Conservation (phyloP, 169 alveolate genomes). For the Plasmodium ovale region DNA sequence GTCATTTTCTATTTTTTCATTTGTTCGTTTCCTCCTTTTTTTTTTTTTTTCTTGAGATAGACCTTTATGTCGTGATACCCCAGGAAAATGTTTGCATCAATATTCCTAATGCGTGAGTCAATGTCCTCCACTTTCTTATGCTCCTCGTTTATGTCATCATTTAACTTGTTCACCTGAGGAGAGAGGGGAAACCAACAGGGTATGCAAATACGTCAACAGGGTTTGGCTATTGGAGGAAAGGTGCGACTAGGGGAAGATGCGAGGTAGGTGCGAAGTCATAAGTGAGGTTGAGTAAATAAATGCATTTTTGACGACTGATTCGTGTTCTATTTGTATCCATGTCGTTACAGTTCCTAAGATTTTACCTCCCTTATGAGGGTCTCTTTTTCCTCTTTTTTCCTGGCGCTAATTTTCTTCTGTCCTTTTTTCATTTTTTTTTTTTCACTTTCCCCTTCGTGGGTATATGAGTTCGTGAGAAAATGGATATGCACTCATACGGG, state of each 20-base stretch:
- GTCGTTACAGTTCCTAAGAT: neutral
- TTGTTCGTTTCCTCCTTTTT: neutral
- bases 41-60: neutral
- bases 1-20: neutral
- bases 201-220: neutral
- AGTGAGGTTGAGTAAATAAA: too few relatives aligned
- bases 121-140: constrained; percentile 49
- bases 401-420: constrained; percentile 22
- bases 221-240: too few relatives aligned
- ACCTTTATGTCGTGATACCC: constrained; percentile 74
- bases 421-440: constrained; percentile 3
- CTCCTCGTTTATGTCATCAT: constrained; percentile 14
- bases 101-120: constrained; percentile 23
- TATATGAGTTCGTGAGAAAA: neutral
- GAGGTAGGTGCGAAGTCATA: too few relatives aligned
- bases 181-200: neutral
- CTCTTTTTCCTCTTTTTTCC: constrained; percentile 43
- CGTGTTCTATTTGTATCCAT: neutral
- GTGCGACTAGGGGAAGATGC: neutral
- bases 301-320: too few relatives aligned
- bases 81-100: constrained; percentile 37
- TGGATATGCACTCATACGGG: neutral
- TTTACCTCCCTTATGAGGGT: constrained; percentile 33
- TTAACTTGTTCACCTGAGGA: constrained; percentile 29
- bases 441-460: constrained; percentile 15